Conservation (phyloP, 2,329 filamentous ascomycete genomes). For the Zymoseptoria pseudotritici region DNA sequence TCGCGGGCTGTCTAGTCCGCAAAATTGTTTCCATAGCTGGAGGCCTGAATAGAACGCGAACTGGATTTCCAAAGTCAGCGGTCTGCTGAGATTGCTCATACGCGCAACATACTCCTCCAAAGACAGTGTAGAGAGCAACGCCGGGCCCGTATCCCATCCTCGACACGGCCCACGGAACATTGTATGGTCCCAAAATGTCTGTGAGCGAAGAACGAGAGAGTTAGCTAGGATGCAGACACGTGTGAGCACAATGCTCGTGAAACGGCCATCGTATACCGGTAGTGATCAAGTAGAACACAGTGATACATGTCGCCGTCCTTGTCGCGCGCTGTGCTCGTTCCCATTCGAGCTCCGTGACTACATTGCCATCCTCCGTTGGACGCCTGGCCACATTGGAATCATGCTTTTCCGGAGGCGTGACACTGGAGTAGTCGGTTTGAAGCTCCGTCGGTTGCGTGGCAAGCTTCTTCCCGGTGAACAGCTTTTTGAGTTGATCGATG, state of each 20-base stretch:
- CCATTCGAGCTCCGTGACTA: slow-evolving; percentile 32
- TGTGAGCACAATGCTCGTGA: too few species aligned
- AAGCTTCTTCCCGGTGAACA: slow-evolving; percentile 5
- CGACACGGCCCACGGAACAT: slow-evolving; percentile 28
- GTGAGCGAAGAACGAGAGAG: too few species aligned
- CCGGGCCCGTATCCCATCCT: slow-evolving; percentile 32
- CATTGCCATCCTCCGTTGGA: slow-evolving; percentile 7
- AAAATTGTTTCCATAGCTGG: slow-evolving; percentile 35
- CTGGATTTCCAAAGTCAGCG: neutral
- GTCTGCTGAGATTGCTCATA: neutral
- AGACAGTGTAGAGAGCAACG: slow-evolving; percentile 32
- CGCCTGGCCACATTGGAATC: slow-evolving; percentile 1
- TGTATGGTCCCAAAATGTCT: slow-evolving; percentile 35
- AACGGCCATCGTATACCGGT: slow-evolving; percentile 17
- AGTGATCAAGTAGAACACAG: slow-evolving; percentile 40
- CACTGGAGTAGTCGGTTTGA: neutral
- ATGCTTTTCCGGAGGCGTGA: slow-evolving; percentile 4
- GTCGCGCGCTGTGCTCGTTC: slow-evolving; percentile 28
- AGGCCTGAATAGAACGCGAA: slow-evolving; percentile 33
- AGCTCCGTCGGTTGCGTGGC: neutral
- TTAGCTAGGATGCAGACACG: too few species aligned
- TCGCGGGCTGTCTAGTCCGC: slow-evolving; percentile 34
- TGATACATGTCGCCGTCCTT: slow-evolving; percentile 31
- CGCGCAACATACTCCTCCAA: slow-evolving; percentile 17
- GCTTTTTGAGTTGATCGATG: slow-evolving; percentile 1